phyloP scores from a whole-genome alignment of 2,329 filamentous ascomycete genomes.

The Trichoderma cornu-damae region DNA sequence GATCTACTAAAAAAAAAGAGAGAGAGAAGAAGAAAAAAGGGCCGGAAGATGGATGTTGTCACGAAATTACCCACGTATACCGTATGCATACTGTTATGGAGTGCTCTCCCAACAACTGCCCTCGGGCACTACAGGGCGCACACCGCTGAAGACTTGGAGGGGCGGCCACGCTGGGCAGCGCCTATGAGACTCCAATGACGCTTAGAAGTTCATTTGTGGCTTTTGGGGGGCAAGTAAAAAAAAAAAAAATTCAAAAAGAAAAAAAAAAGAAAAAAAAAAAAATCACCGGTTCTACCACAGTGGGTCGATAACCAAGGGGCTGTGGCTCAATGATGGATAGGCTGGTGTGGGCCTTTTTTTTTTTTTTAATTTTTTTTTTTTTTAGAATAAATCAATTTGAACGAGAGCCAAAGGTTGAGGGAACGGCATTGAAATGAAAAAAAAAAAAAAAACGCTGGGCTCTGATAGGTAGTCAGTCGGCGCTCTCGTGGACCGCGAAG shows the following conservation, averaged over 20 bases:
- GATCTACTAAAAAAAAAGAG: conserved; percentile 3
- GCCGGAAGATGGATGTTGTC: conserved; percentile 5
- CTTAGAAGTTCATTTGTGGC: conserved; percentile 9
- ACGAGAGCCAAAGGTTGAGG: no score
- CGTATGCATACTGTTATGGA: background rate
- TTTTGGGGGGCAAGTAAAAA: conserved; percentile 1
- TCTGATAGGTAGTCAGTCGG: no score
- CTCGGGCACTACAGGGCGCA: conserved; percentile 15
- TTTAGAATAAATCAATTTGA: no score
- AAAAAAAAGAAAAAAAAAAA: no score
- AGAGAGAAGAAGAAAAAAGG: background rate
- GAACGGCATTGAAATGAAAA: no score
- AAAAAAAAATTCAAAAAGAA: no score
- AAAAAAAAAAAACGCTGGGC: no score
- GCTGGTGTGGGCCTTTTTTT: background rate
- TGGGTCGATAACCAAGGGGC: conserved; percentile 13
- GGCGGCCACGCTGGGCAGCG: background rate
- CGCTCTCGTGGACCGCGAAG: no score
- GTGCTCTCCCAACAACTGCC: background rate
- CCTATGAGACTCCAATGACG: conserved; percentile 16
- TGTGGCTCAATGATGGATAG: conserved; percentile 17
- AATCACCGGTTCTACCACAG: no score
- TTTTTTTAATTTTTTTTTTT: no score
- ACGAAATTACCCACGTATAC: background rate
- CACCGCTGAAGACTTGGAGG: conserved; percentile 18